Evolutionary conservation across 2,329 filamentous ascomycete species (phyloP), one percentile per base, ranked within the genome.

Genomic region (Gaeumannomyces tritici): DNA sequence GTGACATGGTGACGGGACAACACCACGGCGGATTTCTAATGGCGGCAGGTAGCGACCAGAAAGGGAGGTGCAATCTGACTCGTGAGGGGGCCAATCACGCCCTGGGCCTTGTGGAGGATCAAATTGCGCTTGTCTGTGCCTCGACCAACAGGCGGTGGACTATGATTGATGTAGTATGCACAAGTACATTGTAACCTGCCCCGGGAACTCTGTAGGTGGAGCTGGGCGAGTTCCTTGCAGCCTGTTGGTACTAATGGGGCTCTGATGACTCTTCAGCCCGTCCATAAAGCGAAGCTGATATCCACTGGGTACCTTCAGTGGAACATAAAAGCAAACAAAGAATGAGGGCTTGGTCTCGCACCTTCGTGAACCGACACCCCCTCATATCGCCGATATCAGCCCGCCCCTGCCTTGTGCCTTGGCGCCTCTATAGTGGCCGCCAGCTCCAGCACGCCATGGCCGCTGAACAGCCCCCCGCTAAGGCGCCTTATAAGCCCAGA

Each of bases 401-500:
- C 42, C 29, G 18, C 59, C 42, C 35, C 59, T 54, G 59, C 42
- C 28, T n/a, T 60, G 55, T 18, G 55, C 13, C 55, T 11, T 3
- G 54, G n/a, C 13, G n/a, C 35, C 5, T 18, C 28, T 51, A 21
- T 47, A 61, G 28, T n/a, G 27, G 59, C 47, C 15, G 42, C 29
- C 21, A 2, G 18, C 31, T 55, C 26, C 13, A 24, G 42, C 27
- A 61, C 59, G 24, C 18, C 31, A 61, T 61, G 60, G 60, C 60
- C 18, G 28, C 51, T 27, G 29, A 55, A 28, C 59, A n/a, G 18
- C 59, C 29, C 26, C 12, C 8, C 18, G 18, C 54, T 33, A 66
- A 64, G 29, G 60, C 70, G 29, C 61, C 65, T 60, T 79, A 79
- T 66, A 75, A 72, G 60, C 83, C 83, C 13, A 78, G 83, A 69